Evolutionary conservation across 345 rosid species (phyloP), one percentile per base, ranked within the genome.

Genomic region (Lumnitzera littorea): DNA sequence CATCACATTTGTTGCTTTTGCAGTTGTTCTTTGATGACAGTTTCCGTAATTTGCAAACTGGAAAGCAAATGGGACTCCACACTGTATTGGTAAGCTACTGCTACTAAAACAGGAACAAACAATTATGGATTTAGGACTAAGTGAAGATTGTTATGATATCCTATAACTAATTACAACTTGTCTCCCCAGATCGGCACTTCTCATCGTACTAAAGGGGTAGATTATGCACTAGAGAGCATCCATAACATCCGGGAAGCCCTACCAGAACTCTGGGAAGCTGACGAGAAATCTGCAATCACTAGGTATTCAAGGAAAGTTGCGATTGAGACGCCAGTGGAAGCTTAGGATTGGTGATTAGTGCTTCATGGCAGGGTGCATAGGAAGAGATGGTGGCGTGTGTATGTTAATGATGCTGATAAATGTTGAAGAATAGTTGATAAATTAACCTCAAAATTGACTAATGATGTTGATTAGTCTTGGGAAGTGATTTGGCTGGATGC

Each of bases 11-110:
- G 56, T 27, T 20, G 53, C 31, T 55, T 61, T 65, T 54, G 27
- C 91, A 94, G 99, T 43, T 94, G 77, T 90, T 94, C 76, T 88
- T 94, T 15, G 97, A 94, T 61, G 97, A 94, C 63, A 91, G 95
- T 50, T 64, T 86, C 64, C 86, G 88, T 17, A 94, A 86, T 71
- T 65, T 94, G 57, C 89, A 88, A 66, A 65, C 89, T 3, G 97
- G 91, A 50, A 90, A 88, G 65, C 78, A 67, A 0, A 66, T 83
- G 60, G 92, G 92, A 13, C 96, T 94, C 51, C 78, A 90, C 64
- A 88, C 97, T 1, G 92, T 94, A 15, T 80, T 72, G 91, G 96
- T 89, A 71, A 71, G 91, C 64, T 43, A n/a, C 46, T 15, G 24
- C 43, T 17, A 11, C 27, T 55, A 27, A 53, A 14, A 9, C 9